Base-by-base conservation (phyloP, 1,284 basidiomycete species). In the Leccinum laetum region DNA sequence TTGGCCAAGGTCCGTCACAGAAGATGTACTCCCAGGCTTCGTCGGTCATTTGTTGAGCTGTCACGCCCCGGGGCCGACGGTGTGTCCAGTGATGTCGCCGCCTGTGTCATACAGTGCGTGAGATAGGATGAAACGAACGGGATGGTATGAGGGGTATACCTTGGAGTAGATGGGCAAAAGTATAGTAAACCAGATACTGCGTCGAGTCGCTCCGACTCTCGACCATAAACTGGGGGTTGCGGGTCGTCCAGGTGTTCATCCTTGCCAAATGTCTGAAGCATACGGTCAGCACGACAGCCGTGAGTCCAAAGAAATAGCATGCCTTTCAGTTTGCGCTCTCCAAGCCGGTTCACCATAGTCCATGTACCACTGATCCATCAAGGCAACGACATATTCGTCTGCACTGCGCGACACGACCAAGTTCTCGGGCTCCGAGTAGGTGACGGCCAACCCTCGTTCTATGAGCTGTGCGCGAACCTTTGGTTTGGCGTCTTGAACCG, bases 281-380 rank as follows among this genome's bases (percentile, higher is more conserved):
- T 14, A 55, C 60, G 4, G n/a, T 57, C 41, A 65, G 26, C 39
- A n/a, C 21, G 18, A 57, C 57, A 44, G 46, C 21, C 5, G n/a
- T 14, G 14, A 66, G 5, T 37, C 13, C 14, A 60, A 14, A 29
- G 16, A 81, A 70, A 72, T n/a, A 91, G 82, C 88, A 67, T 73
- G 94, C 94, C 86, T 90, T 78, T 95, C 92, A 8, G 95, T 90
- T 73, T 93, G 85, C n/a, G 85, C 87, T 79, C 91, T 93, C 98
- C 98, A 99, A 49, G 79, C 78, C 3, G 80, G 29, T 32, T 32
- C 29, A 9, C 29, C 29, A 32, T 32, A 32, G 29, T 99, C 96
- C 77, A 99, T 82, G 80, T 99, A 99, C 96, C 97, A 99, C 80
- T 99, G 98, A 77, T 99, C 98, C 86, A 96, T 97, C 69, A 99